Base-by-base conservation (phyloP, 306 rosid species). In the Vigna mungo region DNA sequence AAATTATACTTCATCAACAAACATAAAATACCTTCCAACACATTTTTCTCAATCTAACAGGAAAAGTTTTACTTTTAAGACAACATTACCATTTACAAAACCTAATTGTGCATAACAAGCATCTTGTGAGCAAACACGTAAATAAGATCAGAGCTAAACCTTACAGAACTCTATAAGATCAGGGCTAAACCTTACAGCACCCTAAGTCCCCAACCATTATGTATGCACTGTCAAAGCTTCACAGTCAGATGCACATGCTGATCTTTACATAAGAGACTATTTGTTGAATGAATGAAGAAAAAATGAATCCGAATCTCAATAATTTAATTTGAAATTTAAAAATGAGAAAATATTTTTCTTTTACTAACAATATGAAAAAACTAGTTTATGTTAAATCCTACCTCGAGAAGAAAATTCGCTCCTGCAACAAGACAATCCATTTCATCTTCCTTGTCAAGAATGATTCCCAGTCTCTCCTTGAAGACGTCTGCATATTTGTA, bases 361-460 rank as follows among this genome's bases (percentile, higher is more conserved):
- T 36, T 67, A 53, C 39, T 58, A 68, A 71, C 44, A 54, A 52
- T 41, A 55, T 64, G 48, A 54, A 52, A 82, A 25, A 74, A 62
- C 9, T 63, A 62, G 80, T 10, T 72, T 75, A 51, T 52, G 58
- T 64, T 46, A 68, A 72, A 77, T 87, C 88, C 34, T 81, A 91
- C 99, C 99, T 95, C 91, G 12, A 95, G 94, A 67, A 95, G 90
- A 90, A 95, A 95, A 86, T 95, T 92, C 59, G 97, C 90, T 85
- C 99, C 99, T 6, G 89, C 89, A n/a, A 95, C 99, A 54, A 95
- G 97, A 87, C 98, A 88, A 83, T 90, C 91, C 96, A 95, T 92
- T 90, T 95, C 98, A 87, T 89, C 98, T 87, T 87, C 90, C 89
- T 95, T 95, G 83, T 87, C 92, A 75, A 95, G 97, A 83, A 51